Base-by-base conservation (phyloP, 2,329 filamentous ascomycete species). In the Geosmithia flava region DNA sequence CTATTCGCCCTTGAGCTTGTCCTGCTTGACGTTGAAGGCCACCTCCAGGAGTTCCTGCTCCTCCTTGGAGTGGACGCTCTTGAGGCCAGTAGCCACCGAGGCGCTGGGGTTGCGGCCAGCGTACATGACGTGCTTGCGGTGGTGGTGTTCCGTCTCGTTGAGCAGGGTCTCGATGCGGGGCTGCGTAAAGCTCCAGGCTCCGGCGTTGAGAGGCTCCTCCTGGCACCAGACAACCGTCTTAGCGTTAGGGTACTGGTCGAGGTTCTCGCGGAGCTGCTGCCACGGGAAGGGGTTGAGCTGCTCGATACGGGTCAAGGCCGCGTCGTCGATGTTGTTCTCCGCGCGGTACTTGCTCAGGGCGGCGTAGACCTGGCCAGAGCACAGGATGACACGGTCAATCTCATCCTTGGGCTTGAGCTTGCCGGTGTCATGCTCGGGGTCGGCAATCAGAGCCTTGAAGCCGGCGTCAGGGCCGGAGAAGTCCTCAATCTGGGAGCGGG, bases 201-300 rank as follows among this genome's bases (percentile, higher is more conserved):
- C 93, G 8, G 93, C 93, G 65, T 98, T 98, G 51, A 98, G 80
- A 30, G 93, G 93, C 74, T 98, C 93, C 68, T 98, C 93, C 70
- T 98, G 93, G 57, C 81, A 83, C 90, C 90, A 98, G 53, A 98
- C 89, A 56, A 98, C 89, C 54, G 89, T 91, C 78, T 96, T 87
- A 58, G 91, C 91, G 68, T 98, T 98, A 64, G 90, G 88, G 75
- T 98, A 98, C 67, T 74, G 81, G 74, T 98, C 91, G 48, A 98
- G 78, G 74, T 97, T 97, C 68, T 97, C 91, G 74, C 86, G 87
- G 48, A 98, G 80, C 68, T 93, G 89, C 59, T 90, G 83, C 91
- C 93, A 98, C 47, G 93, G 93, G 87, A 98, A 98, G 60, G 93
- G 93, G 73, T 98, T 90, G 52, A 98, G 80, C 72, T 98, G 93